Evolutionary conservation across 2,329 filamentous ascomycete genomes (phyloP).

Genomic region (Penicillium sp.): DNA sequence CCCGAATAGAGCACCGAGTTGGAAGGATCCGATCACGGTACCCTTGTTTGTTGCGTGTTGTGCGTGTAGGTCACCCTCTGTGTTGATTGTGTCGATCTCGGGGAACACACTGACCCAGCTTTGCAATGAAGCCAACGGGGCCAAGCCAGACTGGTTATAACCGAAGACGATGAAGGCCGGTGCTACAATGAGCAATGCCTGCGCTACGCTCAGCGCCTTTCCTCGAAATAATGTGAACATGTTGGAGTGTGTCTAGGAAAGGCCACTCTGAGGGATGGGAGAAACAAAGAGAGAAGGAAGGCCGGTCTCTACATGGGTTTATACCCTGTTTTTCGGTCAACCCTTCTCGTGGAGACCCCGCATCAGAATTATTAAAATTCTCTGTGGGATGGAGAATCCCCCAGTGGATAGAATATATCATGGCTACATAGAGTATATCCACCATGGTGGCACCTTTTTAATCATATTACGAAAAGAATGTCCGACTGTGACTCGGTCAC

Average conservation of each 20-base stretch:
- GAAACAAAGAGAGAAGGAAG: not conserved
- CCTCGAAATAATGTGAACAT: conserved; percentile 15
- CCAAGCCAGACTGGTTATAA: conserved; percentile 26
- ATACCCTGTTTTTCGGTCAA: not conserved
- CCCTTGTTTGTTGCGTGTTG: conserved; percentile 25
- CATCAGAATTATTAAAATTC: not conserved
- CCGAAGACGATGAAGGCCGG: conserved; percentile 23
- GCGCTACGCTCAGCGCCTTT: conserved; percentile 17
- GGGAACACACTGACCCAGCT: conserved; percentile 22
- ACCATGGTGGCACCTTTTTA: not conserved
- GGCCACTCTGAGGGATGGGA: not conserved
- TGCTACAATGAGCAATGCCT: conserved; percentile 34
- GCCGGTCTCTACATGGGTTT: conserved; percentile 1
- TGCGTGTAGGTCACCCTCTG: conserved; percentile 15
- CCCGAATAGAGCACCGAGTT: conserved; percentile 18
- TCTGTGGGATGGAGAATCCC: not conserved
- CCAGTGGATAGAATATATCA: not conserved
- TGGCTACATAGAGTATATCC: not conserved
- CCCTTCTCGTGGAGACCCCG: conserved; percentile 17
- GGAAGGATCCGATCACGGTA: conserved; percentile 25
- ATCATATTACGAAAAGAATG: not conserved
- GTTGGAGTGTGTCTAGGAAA: not conserved
- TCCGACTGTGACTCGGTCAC: conserved; percentile 5
- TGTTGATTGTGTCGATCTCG: conserved; percentile 44
- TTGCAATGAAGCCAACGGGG: conserved; percentile 17